phyloP scores from a whole-genome alignment of 805 yeast species.

The Lipomyces lipofer region DNA sequence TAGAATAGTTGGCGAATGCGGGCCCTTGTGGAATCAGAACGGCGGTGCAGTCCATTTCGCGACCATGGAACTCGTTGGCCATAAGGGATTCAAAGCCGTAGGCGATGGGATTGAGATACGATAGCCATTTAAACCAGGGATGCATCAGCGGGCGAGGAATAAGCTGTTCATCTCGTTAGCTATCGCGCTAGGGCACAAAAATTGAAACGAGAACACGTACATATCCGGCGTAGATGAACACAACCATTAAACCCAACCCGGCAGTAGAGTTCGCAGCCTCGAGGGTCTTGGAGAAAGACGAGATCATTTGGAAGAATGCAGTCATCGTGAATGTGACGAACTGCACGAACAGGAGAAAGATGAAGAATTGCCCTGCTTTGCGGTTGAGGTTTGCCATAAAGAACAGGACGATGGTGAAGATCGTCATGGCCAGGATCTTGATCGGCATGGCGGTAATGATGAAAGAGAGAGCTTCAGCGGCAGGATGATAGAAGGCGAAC shows the following conservation, averaged over 20 bases:
- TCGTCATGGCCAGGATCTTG: constrained; percentile 46
- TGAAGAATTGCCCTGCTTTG: constrained; percentile 56
- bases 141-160: constrained; percentile 60
- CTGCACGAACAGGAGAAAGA: constrained; percentile 48
- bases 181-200: too few species aligned
- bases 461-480: constrained; percentile 65
- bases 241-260: constrained; percentile 44
- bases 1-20: constrained; percentile 46
- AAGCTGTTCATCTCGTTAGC: constrained; percentile 1
- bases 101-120: constrained; percentile 57
- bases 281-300: constrained; percentile 37
- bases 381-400: constrained; percentile 57
- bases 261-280: constrained; percentile 50
- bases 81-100: constrained; percentile 65
- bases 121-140: constrained; percentile 72
- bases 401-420: constrained; percentile 53
- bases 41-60: constrained; percentile 53
- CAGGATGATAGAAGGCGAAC: constrained; percentile 59
- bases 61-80: constrained; percentile 62
- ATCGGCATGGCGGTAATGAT: constrained; percentile 60
- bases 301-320: constrained; percentile 50
- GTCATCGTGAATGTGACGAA: constrained; percentile 56
- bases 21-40: constrained; percentile 60
- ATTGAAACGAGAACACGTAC: constrained; percentile 44
- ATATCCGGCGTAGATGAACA: constrained; percentile 50